Base-by-base conservation (phyloP, 2,329 filamentous ascomycete species). In the Neofusicoccum parvum region DNA sequence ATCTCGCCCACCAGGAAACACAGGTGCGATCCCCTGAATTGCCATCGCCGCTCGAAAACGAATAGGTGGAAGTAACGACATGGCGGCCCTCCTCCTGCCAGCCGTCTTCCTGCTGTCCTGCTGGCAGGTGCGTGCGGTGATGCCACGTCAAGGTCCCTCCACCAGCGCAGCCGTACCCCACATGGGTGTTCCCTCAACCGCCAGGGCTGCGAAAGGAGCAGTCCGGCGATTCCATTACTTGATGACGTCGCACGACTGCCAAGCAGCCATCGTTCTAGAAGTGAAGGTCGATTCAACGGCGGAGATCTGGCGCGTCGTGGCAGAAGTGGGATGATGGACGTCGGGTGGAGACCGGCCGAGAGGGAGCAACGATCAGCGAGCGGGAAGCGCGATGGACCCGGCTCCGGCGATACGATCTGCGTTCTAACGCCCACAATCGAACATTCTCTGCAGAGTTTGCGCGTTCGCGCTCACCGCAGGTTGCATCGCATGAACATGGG, bases 361-460 rank as follows among this genome's bases (percentile, higher is more conserved):
- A 43, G 53, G 15, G 12, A 43, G 59, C 45, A 62, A 34, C 12
- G 45, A 51, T 62, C 59, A 34, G 34, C 48, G 20, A 7, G 17
- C 48, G 59, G 59, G 48, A 62, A 43, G 59, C 45, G 27, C 59
- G 37, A 58, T 58, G 53, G 53, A 45, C 53, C 53, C 37, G 17
- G 39, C 39, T 11, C 37, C 37, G 15, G 53, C 37, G 59, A 41
- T 62, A 46, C 59, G 59, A 62, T 50, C 59, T 51, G 59, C 45
- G 59, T 62, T 62, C 48, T 62, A 51, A 62, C 56, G 56, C 23
- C 56, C 43, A 3, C 41, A 56, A 60, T 60, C 43, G 56, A 60
- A 60, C 56, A 60, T 60, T 60, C 56, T 34, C 56, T 60, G 56
- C 56, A 60, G 56, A 60, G 17, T 60, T 48, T 60, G 56, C 53